Conservation (phyloP, 768 basidiomycete genomes). For the Naganishia kalamii region DNA sequence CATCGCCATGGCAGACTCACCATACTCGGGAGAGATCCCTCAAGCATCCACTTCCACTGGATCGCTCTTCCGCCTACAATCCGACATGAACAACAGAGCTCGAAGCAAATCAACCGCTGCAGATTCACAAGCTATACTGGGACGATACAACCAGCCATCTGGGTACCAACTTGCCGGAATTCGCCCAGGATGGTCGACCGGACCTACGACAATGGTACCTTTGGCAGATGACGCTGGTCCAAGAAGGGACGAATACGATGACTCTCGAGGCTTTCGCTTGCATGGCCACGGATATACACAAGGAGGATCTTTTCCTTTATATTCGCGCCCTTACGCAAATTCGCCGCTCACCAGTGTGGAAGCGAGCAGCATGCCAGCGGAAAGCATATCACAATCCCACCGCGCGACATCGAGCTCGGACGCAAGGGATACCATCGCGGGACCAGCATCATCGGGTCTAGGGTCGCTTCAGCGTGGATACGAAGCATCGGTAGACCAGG, state of each 20-base stretch:
- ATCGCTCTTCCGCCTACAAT: slow-evolving; percentile 17
- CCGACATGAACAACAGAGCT: slow-evolving; percentile 12
- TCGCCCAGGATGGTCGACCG: neutral
- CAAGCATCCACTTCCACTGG: slow-evolving; percentile 17
- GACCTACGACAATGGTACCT: neutral
- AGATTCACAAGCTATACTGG: neutral
- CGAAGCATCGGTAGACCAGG: neutral
- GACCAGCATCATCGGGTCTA: neutral
- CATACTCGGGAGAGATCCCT: slow-evolving; percentile 16
- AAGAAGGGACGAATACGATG: neutral
- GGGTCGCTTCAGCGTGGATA: neutral
- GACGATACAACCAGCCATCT: neutral
- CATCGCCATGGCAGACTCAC: neutral
- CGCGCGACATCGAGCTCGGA: neutral
- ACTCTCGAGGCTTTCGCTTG: neutral
- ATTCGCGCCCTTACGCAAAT: neutral
- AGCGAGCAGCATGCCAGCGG: neutral
- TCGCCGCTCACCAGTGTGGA: neutral
- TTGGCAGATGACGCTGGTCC: neutral
- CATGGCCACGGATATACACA: neutral
- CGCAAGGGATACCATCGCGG: neutral
- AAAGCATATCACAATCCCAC: neutral
- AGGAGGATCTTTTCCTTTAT: slow-evolving; percentile 6
- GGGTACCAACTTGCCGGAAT: slow-evolving; percentile 14
- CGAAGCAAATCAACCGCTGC: slow-evolving; percentile 16